Conservation (phyloP, 257 asterid genomes). For the Galeopsis tetrahit region DNA sequence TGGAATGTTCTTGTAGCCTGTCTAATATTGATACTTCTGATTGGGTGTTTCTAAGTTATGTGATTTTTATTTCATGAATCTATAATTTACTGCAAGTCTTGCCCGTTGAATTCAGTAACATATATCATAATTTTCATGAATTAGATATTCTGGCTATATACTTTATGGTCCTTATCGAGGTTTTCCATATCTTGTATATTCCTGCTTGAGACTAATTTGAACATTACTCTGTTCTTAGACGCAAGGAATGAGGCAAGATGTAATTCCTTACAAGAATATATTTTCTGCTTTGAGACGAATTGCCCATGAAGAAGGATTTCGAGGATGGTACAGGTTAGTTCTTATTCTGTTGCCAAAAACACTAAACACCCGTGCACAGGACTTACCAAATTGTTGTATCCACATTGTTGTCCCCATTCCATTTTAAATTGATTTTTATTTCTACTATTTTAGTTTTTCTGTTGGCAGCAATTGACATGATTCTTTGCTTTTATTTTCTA, state of each 20-base stretch:
- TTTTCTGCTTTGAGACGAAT: conserved; percentile 87
- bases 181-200: conserved; percentile 19
- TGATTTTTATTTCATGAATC: not conserved
- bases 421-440: not conserved
- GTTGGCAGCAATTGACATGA: conserved; percentile 4
- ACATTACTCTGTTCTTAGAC: conserved; percentile 57
- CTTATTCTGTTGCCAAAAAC: conserved; percentile 18
- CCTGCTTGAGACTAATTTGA: conserved; percentile 27
- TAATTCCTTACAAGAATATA: conserved; percentile 82
- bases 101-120: too few relatives aligned
- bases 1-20: conserved; percentile 31
- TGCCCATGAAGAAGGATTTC: conserved; percentile 85
- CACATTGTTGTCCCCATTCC: not conserved
- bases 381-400: not conserved
- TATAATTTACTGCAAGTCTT: conserved; percentile 8
- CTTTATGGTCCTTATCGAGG: not conserved
- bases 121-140: not conserved
- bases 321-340: conserved; percentile 97
- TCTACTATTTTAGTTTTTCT: not conserved
- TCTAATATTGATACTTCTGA: conserved; percentile 14
- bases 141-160: not conserved
- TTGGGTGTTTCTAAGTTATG: not conserved
- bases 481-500: not conserved
- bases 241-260: conserved; percentile 92
- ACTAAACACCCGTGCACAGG: not conserved